Evolutionary conservation across 78 protist genomes (phyloP).

Genomic region (Trichosphaerium sp.): DNA sequence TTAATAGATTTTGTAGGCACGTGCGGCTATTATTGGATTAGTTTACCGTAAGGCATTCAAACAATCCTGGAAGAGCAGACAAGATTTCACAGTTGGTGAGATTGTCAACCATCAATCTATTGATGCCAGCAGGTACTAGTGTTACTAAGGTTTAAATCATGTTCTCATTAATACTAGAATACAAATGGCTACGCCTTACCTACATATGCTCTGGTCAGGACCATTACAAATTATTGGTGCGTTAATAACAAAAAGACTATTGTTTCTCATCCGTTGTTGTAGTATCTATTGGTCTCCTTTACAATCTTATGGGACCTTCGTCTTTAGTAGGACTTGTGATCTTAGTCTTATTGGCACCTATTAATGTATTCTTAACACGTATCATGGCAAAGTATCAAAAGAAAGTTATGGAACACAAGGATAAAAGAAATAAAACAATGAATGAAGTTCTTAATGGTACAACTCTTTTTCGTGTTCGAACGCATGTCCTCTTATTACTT

Average conservation of each 20-base stretch:
- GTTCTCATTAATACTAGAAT: no score
- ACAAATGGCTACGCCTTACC: constrained; percentile 2
- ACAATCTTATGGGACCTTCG: constrained; percentile 12
- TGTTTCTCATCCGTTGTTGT: no score
- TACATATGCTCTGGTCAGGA: constrained; percentile 41
- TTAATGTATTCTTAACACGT: constrained; percentile 23
- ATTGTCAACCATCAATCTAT: constrained; percentile 66
- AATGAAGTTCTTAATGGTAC: constrained; percentile 11
- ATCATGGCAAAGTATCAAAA: no score
- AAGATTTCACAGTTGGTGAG: constrained; percentile 51
- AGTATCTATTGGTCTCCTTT: no score
- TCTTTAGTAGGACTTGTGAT: constrained; percentile 45
- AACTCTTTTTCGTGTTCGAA: no score
- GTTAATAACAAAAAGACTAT: no score
- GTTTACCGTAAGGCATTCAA: constrained; percentile 37
- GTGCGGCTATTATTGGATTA: constrained; percentile 16
- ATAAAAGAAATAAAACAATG: not conserved
- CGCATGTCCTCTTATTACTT: no score
- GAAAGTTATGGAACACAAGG: no score
- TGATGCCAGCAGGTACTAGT: constrained; percentile 66
- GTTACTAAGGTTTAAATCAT: no score
- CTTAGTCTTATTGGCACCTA: constrained; percentile 35
- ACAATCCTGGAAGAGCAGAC: constrained; percentile 5
- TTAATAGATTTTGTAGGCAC: no score
- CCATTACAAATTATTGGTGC: constrained; percentile 8